Evolutionary conservation across 2,329 filamentous ascomycete species (phyloP).

Genomic region (Colletotrichum costaricense): DNA sequence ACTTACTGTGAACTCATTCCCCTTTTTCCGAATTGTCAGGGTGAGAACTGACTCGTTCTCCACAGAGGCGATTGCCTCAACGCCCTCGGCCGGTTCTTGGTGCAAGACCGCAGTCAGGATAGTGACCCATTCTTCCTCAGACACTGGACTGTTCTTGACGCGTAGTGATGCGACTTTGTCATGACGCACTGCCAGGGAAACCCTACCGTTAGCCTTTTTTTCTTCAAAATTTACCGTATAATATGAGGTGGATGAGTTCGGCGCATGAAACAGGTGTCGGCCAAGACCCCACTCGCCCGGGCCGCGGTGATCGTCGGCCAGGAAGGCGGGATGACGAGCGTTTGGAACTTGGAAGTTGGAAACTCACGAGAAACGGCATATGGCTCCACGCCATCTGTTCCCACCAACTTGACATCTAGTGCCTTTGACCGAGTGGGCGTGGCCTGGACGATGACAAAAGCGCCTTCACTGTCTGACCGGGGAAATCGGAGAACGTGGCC

Average conservation of each 20-base stretch:
- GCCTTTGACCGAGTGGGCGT: slow-evolving; percentile 58
- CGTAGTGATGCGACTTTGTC: slow-evolving; percentile 64
- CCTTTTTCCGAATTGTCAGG: slow-evolving; percentile 73
- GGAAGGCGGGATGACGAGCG: slow-evolving; percentile 29
- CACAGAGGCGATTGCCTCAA: slow-evolving; percentile 71
- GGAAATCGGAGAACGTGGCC: slow-evolving; percentile 66
- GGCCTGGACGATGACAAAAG: slow-evolving; percentile 72
- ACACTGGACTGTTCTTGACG: slow-evolving; percentile 64
- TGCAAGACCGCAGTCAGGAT: slow-evolving; percentile 70
- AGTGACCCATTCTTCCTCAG: slow-evolving; percentile 73
- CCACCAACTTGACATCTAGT: slow-evolving; percentile 75
- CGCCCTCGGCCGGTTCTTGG: slow-evolving; percentile 59
- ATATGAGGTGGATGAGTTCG: slow-evolving; percentile 18
- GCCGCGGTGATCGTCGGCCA: slow-evolving; percentile 32
- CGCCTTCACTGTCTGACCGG: slow-evolving; percentile 62
- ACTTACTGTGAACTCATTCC: slow-evolving; percentile 76
- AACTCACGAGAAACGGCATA: slow-evolving; percentile 69
- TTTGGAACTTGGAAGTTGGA: slow-evolving; percentile 10
- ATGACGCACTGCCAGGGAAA: slow-evolving; percentile 48
- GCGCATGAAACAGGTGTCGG: slow-evolving; percentile 38
- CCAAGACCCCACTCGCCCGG: slow-evolving; percentile 29
- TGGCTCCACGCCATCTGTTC: slow-evolving; percentile 73
- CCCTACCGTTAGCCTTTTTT: slow-evolving; percentile 12
- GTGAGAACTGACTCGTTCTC: slow-evolving; percentile 63
- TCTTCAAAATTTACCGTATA: background rate